Percentiles rank a stretch among this genome's conserved stretches.
These are phyloP conservation scores for Daedaleopsis nitida DNA, from an alignment of 768 basidiomycete species.

Conservation along the genomic window DNA sequence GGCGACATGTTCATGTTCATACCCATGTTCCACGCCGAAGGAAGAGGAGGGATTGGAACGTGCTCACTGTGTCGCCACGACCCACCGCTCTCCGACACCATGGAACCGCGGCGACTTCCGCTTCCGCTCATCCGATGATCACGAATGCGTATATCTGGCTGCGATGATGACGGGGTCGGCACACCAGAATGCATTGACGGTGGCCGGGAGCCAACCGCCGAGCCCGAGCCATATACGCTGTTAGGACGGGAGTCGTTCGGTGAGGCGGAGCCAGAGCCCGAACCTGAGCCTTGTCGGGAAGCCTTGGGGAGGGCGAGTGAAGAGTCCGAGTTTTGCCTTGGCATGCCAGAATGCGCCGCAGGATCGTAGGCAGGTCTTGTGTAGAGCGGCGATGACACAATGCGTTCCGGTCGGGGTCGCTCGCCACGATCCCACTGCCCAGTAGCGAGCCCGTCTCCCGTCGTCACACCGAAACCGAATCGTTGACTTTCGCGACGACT, in stretches of 20 bases:
- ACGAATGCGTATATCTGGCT: constrained; percentile 29
- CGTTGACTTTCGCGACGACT: constrained; percentile 54
- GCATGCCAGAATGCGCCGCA: constrained; percentile 2
- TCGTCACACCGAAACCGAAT: constrained; percentile 25
- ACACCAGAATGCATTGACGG: constrained; percentile 49
- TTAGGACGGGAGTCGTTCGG: constrained; percentile 54
- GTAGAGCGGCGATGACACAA: constrained; percentile 16
- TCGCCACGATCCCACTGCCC: constrained; percentile 23
- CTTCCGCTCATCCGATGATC: constrained; percentile 36
- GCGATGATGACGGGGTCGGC: constrained; percentile 52
- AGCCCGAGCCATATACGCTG: constrained; percentile 41
- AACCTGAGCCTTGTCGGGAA: constrained; percentile 1
- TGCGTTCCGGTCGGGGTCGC: constrained; percentile 8
- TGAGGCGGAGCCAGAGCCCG: constrained; percentile 49
- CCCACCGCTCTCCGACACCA: constrained; percentile 24
- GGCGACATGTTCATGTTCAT: constrained; percentile 20
- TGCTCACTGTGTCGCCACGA: constrained; percentile 3
- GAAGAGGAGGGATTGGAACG: constrained; percentile 10
- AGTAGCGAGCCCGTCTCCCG: constrained; percentile 24
- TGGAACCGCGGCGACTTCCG: constrained; percentile 29
- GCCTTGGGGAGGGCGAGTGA: constrained; percentile 27
- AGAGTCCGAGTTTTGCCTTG: constrained; percentile 34
- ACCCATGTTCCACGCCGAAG: constrained; percentile 18
- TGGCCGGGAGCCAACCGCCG: constrained; percentile 46
- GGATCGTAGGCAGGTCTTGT: constrained; percentile 26